Evolutionary conservation across 106 monocot genomes (phyloP).

Genomic region (Dendrobium huoshanense): DNA sequence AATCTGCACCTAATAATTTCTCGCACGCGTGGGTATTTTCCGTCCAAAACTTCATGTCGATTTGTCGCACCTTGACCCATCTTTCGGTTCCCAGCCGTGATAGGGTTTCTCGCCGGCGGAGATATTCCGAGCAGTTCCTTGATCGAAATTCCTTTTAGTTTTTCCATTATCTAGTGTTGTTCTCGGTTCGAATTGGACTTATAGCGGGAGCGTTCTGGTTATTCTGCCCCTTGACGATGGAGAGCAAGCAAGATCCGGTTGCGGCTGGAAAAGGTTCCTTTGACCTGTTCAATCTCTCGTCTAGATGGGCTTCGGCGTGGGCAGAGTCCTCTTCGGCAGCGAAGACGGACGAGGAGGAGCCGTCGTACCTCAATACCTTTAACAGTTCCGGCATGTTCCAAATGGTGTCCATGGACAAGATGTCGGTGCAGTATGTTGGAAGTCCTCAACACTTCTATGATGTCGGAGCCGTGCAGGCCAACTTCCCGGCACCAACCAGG

Average conservation of each 20-base stretch:
- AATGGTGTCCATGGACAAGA: slow-evolving; percentile 72
- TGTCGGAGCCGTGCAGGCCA: slow-evolving; percentile 80
- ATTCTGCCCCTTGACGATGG: slow-evolving; percentile 1
- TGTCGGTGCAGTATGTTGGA: slow-evolving; percentile 69
- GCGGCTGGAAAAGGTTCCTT: not conserved
- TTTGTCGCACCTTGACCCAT: too few species aligned
- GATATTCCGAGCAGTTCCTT: not conserved
- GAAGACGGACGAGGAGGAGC: slow-evolving; percentile 28
- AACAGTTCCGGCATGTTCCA: slow-evolving; percentile 87
- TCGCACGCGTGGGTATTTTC: too few species aligned
- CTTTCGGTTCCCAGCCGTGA: not conserved
- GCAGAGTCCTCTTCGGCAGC: not conserved
- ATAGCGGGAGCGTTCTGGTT: not conserved
- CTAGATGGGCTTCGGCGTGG: not conserved
- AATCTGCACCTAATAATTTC: too few species aligned
- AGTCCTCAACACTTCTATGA: slow-evolving; percentile 62
- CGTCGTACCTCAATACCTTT: slow-evolving; percentile 75
- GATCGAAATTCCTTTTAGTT: not conserved
- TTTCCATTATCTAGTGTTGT: not conserved
- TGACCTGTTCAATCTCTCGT: slow-evolving; percentile 8
- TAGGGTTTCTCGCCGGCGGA: not conserved
- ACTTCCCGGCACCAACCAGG: slow-evolving; percentile 66
- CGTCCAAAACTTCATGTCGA: too few species aligned
- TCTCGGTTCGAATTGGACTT: not conserved
- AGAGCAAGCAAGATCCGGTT: slow-evolving; percentile 5